Conservation (phyloP, 306 rosid genomes). For the Quercus glauca region DNA sequence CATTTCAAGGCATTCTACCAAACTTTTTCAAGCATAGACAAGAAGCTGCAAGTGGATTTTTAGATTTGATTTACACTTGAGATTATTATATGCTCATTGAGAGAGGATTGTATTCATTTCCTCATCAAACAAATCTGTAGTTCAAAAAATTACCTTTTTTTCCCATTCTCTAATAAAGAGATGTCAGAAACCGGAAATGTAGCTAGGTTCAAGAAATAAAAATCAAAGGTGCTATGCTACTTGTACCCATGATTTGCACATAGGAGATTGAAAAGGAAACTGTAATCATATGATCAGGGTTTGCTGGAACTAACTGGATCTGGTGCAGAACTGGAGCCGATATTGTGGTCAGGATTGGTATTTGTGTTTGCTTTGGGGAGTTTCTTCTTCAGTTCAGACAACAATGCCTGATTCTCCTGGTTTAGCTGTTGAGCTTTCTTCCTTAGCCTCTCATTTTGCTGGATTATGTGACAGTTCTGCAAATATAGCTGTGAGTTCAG, state of each 20-base stretch:
- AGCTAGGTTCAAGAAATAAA: not conserved
- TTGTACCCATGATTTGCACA: not conserved
- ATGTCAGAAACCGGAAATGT: not conserved
- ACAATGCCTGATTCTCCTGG: conserved; percentile 32
- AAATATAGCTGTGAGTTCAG: conserved; percentile 22
- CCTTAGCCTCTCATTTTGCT: conserved; percentile 34
- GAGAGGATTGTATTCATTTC: not conserved
- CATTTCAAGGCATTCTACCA: conserved; percentile 87
- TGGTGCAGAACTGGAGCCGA: conserved; percentile 24
- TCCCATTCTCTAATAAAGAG: not conserved
- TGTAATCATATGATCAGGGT: not conserved
- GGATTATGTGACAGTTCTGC: conserved; percentile 34
- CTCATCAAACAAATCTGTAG: not conserved
- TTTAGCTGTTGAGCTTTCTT: conserved; percentile 37
- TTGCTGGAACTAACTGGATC: conserved; percentile 7
- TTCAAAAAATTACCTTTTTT: not conserved
- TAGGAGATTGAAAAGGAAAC: not conserved
- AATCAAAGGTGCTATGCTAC: not conserved
- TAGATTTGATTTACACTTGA: conserved; percentile 23
- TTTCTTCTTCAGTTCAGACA: conserved; percentile 30
- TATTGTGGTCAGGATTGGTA: conserved; percentile 10
- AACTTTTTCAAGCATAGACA: conserved; percentile 76
- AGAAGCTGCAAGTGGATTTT: conserved; percentile 61
- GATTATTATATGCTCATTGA: not conserved
- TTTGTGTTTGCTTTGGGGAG: conserved; percentile 15